Percentiles rank a stretch among this genome's conserved stretches.
These are phyloP conservation scores for Sarcodon aspratus DNA, from an alignment of 768 basidiomycete genomes.

Conservation along the genomic window DNA sequence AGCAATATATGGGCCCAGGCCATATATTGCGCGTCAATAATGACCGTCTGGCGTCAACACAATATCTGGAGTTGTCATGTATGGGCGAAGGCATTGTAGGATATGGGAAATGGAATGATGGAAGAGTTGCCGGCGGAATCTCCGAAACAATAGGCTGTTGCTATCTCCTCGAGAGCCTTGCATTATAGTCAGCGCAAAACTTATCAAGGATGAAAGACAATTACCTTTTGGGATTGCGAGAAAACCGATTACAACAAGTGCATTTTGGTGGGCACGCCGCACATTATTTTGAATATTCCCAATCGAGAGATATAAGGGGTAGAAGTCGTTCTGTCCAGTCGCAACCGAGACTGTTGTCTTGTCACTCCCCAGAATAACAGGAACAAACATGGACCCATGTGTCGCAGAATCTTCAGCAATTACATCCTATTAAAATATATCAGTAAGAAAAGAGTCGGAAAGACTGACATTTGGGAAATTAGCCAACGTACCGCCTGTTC, in stretches of 20 bases:
- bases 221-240: no score
- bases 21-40: slow-evolving; percentile 15
- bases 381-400: no score
- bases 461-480: no score
- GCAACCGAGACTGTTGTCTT: slow-evolving; percentile 1
- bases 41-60: slow-evolving; percentile 14
- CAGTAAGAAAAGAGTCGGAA: no score
- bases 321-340: background rate
- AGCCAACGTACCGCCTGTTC: no score
- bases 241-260: no score
- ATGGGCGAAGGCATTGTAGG: slow-evolving; percentile 2
- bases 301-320: slow-evolving; percentile 5
- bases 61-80: slow-evolving; percentile 8
- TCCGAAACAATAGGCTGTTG: slow-evolving; percentile 1
- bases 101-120: slow-evolving; percentile 7
- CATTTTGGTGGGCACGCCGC: slow-evolving; percentile 9
- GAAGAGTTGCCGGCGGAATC: slow-evolving; percentile 6
- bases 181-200: slow-evolving; percentile 15
- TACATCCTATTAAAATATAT: no score
- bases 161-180: background rate
- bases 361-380: background rate
- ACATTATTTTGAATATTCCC: slow-evolving; percentile 13
- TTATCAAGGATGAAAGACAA: slow-evolving; percentile 16
- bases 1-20: slow-evolving; percentile 17
- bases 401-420: no score